phyloP scores from a whole-genome alignment of 1,284 basidiomycete genomes.

The Pascua sp. region DNA sequence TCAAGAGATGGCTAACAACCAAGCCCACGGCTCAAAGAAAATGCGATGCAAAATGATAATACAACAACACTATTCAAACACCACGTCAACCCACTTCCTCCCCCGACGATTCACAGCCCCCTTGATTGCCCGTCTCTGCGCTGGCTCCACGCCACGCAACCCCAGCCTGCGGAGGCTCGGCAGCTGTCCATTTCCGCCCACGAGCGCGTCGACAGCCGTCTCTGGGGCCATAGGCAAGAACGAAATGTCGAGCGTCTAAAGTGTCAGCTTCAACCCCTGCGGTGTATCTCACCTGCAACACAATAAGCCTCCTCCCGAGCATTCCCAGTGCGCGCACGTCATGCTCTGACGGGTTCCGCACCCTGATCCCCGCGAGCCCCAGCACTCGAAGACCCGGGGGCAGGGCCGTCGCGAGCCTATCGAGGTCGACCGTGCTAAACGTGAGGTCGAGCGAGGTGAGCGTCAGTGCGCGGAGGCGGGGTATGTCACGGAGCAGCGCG shows the following conservation, averaged over 20 bases:
- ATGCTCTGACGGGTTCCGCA: constrained; percentile 4
- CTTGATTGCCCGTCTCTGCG: too few species aligned
- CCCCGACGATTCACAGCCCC: too few species aligned
- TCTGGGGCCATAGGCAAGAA: constrained; percentile 8
- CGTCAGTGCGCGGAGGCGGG: constrained; percentile 11
- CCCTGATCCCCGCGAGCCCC: constrained; percentile 23
- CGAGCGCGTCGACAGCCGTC: neutral
- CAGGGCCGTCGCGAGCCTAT: constrained; percentile 22
- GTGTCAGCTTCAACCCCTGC: too few species aligned
- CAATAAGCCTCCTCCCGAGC: constrained; percentile 30
- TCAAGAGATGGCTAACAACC: too few species aligned
- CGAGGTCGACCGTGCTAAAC: constrained; percentile 26
- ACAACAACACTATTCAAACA: too few species aligned
- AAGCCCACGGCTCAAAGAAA: too few species aligned
- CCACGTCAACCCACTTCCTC: too few species aligned
- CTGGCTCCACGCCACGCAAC: too few species aligned
- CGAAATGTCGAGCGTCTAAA: constrained; percentile 34
- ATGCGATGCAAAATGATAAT: too few species aligned
- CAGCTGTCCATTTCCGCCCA: neutral
- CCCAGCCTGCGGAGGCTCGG: too few species aligned
- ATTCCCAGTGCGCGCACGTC: constrained; percentile 14
- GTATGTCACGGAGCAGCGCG: constrained; percentile 22
- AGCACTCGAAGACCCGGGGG: constrained; percentile 28
- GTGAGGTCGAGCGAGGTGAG: constrained; percentile 36
- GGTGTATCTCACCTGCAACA: constrained; percentile 33